Evolutionary conservation across 2,329 filamentous ascomycete species (phyloP), one percentile per base, ranked within the genome.

Genomic region (Leptographium flavum): DNA sequence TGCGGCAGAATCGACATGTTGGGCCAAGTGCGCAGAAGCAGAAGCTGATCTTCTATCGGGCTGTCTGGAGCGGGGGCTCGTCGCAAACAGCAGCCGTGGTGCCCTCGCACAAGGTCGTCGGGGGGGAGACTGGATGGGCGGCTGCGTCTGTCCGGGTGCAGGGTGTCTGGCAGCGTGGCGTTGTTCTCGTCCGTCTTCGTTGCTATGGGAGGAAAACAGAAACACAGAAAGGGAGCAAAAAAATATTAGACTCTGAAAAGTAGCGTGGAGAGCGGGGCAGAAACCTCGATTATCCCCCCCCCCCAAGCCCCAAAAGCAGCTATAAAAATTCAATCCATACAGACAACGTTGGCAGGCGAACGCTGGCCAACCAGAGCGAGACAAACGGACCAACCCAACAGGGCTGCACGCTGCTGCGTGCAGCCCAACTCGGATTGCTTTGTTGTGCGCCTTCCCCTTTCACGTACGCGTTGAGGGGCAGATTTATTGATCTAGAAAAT

Each of bases 1-100:
- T 82, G 70, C 53, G 87, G 81, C 38, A 96, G 79, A 55, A 94
- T 67, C 62, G 90, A 94, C 87, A 94, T 92, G 53, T 48, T 56
- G 53, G 28, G 41, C 17, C 15, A 27, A 37, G 31, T 39, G 39
- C 11, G 25, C 31, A 28, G 32, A 38, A 17, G 7, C 15, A 30
- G 17, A 43, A 9, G 47, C 30, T 25, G 10, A 25, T n/a, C n/a
- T n/a, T n/a, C n/a, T n/a, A n/a, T n/a, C n/a, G n/a, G n/a, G 42
- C 39, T 25, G 45, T 38, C 37, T n/a, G 25, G 30, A 40, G 43
- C 38, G 32, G 43, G 28, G 43, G 37, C 38, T 45, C 38, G 43
- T 40, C 43, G 43, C 38, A 44, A 19, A 17, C 31, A 32, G 36
- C 13, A 4, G 25, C 25, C 27, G 37, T 15, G 25, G 6, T 30